These are phyloP conservation scores for Yamadazyma triangularis DNA, from an alignment of 1,139 yeast genomes.

Conservation along the genomic window DNA sequence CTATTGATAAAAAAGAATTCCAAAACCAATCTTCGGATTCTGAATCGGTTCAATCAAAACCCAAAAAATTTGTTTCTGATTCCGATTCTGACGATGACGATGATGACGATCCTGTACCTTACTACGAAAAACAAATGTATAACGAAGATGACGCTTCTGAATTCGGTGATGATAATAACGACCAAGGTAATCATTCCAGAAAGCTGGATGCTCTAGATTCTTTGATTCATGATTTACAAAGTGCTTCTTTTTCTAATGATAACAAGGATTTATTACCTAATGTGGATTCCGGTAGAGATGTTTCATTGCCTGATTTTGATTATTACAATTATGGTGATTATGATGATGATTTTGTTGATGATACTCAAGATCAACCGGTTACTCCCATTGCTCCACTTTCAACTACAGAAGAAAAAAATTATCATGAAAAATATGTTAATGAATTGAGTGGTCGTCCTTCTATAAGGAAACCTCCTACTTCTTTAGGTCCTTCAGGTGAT, in stretches of 20 bases:
- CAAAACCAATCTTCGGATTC: conserved; percentile 3
- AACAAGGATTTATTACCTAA: conserved; percentile 14
- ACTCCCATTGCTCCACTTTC: conserved; percentile 30
- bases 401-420: conserved; percentile 17
- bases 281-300: conserved; percentile 16
- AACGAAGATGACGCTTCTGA: conserved; percentile 2
- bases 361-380: conserved; percentile 9
- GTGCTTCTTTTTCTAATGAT: conserved; percentile 15
- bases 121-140: conserved; percentile 9
- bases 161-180: conserved; percentile 2
- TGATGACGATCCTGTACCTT: conserved; percentile 13
- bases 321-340: conserved; percentile 12
- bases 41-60: too few species aligned
- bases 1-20: conserved; percentile 11
- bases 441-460: conserved; percentile 28
- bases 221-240: conserved; percentile 31
- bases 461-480: conserved; percentile 16
- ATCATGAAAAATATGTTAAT: conserved; percentile 26
- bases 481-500: neutral
- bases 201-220: conserved; percentile 28
- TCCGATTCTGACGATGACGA: conserved; percentile 8
- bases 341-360: conserved; percentile 9
- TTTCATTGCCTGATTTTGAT: conserved; percentile 25
- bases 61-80: too few species aligned
- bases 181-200: neutral